These are phyloP conservation scores for Scedosporium minutisporum DNA, from an alignment of 2,329 filamentous ascomycete species.

Conservation along the genomic window DNA sequence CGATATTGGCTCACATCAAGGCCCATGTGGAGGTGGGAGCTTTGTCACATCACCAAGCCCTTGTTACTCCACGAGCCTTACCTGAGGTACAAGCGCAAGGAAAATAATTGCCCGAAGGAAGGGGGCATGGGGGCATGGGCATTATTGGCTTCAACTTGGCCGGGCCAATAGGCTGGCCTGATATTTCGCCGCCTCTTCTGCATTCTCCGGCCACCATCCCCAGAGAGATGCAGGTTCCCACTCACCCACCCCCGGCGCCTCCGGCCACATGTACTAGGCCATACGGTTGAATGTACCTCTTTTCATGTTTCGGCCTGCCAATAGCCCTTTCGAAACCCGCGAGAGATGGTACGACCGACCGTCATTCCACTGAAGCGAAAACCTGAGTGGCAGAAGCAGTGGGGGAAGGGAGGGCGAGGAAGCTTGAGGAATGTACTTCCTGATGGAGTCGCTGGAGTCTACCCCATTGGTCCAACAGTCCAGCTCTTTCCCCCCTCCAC, in stretches of 20 bases:
- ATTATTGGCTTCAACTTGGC: not conserved
- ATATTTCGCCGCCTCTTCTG: not conserved
- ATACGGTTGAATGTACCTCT: not conserved
- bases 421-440: not conserved
- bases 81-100: not conserved
- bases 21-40: not conserved
- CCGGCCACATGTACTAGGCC: not conserved
- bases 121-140: not conserved
- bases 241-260: not conserved
- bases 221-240: not conserved
- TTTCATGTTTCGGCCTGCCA: not conserved
- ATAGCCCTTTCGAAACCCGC: not conserved
- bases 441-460: not conserved
- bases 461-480: not conserved
- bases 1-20: not conserved
- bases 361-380: not conserved
- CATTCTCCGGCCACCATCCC: not conserved
- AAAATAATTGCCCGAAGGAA: conserved; percentile 1
- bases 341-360: not conserved
- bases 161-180: not conserved
- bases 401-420: not conserved
- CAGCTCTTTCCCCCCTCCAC: not conserved
- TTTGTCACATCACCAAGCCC: not conserved
- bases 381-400: not conserved
- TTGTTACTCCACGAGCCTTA: not conserved